Percentiles rank a stretch among this genome's conserved stretches.
These are phyloP conservation scores for Paramecium sexaurelia DNA, from an alignment of 73 alveolate species.

Conservation along the genomic window DNA sequence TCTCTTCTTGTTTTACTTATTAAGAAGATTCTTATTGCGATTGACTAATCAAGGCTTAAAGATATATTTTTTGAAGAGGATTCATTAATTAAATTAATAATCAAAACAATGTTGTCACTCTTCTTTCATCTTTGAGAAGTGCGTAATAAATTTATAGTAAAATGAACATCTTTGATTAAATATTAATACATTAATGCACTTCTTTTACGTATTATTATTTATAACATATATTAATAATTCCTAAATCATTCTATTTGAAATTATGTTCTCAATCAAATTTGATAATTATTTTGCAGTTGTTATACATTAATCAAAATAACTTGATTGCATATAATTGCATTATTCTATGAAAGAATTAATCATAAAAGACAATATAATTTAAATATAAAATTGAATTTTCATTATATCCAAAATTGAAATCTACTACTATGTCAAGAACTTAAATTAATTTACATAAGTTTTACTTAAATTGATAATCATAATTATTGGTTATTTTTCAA, in stretches of 20 bases:
- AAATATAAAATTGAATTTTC: too few species aligned
- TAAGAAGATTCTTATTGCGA: neutral
- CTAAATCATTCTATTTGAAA: neutral
- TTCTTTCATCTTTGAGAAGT: neutral
- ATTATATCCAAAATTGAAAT: too few species aligned
- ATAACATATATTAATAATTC: neutral
- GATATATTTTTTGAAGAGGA: slow-evolving; percentile 30
- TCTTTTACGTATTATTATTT: neutral
- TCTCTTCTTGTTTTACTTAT: slow-evolving; percentile 26
- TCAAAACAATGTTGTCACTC: neutral
- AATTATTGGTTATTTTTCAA: too few species aligned
- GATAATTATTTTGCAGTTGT: neutral
- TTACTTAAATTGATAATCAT: too few species aligned
- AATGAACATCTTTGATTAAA: neutral
- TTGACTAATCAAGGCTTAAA: slow-evolving; percentile 11
- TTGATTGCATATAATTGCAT: too few species aligned
- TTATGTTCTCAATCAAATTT: neutral
- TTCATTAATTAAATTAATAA: neutral
- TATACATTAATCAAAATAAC: neutral
- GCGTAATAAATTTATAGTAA: neutral
- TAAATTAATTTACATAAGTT: too few species aligned
- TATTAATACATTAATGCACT: neutral
- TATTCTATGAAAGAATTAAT: too few species aligned
- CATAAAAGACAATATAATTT: too few species aligned
- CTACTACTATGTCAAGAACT: too few species aligned